Conservation (phyloP, 2,329 filamentous ascomycete genomes). For the Fusarium equiseti region DNA sequence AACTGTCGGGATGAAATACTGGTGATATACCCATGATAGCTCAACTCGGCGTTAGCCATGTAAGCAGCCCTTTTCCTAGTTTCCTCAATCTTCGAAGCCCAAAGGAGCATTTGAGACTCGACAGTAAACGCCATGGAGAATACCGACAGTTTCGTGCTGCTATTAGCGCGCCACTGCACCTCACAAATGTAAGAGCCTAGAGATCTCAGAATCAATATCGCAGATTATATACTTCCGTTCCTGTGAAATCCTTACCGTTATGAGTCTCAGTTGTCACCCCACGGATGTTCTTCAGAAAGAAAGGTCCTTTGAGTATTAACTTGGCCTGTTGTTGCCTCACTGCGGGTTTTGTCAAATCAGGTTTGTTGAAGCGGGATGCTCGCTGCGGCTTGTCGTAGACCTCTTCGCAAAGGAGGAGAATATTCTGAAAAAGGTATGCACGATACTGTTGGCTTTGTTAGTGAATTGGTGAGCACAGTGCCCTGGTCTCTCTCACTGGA, state of each 20-base stretch:
- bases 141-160: not conserved
- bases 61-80: not conserved
- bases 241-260: not conserved
- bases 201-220: not conserved
- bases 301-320: not conserved
- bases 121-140: not conserved
- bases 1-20: not conserved
- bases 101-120: not conserved
- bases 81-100: not conserved
- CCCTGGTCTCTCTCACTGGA: not conserved
- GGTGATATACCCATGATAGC: not conserved
- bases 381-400: too few relatives aligned
- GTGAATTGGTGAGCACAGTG: not conserved
- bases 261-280: rapidly evolving
- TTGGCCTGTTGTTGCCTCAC: not conserved
- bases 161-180: not conserved
- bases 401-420: not conserved
- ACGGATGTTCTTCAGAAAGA: rapidly evolving
- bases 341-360: not conserved
- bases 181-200: not conserved
- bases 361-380: not conserved
- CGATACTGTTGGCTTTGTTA: not conserved
- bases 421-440: not conserved
- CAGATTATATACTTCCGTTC: not conserved
- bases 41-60: not conserved